A percentile compares a stretch with the other conserved stretches of the same genome.
These are phyloP conservation scores for Kwoniella dendrophila DNA, from an alignment of 768 basidiomycete genomes.

Conservation along the genomic window DNA sequence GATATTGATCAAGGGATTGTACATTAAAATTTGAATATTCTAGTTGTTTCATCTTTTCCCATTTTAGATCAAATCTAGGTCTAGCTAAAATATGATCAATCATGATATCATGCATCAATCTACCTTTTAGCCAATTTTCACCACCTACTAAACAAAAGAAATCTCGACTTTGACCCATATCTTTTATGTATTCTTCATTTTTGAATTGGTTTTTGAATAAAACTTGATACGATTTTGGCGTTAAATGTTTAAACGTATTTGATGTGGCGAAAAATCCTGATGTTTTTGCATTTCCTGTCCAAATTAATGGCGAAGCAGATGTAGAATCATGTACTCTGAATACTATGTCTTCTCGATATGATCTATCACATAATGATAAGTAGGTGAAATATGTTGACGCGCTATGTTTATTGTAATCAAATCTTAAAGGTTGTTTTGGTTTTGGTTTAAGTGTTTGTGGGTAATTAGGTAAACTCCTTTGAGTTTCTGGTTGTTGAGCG, in stretches of 20 bases:
- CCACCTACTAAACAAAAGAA: no score
- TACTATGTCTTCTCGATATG: constrained; percentile 9
- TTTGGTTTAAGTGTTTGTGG: no score
- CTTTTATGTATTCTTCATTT: background rate
- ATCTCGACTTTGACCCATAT: background rate
- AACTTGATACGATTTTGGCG: constrained; percentile 3
- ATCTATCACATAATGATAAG: background rate
- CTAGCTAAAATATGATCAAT: constrained; percentile 19
- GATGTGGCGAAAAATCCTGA: constrained; percentile 31
- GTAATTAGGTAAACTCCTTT: no score
- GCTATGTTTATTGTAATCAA: no score
- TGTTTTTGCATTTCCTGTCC: constrained; percentile 15
- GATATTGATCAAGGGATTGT: no score
- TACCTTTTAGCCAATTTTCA: background rate
- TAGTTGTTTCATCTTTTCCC: no score
- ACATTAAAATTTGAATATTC: no score
- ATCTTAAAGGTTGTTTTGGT: no score
- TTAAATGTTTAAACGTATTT: constrained; percentile 2
- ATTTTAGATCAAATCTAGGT: constrained; percentile 11
- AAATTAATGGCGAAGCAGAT: constrained; percentile 25
- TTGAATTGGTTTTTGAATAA: background rate
- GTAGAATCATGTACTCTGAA: constrained; percentile 26
- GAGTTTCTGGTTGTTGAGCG: no score
- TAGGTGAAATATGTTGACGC: constrained; percentile 1
- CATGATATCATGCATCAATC: constrained; percentile 13